A percentile compares a stretch with the other conserved stretches of the same genome.
These are phyloP conservation scores for Aspergillus nanangensis DNA, from an alignment of 495 filamentous ascomycete genomes.

Conservation along the genomic window DNA sequence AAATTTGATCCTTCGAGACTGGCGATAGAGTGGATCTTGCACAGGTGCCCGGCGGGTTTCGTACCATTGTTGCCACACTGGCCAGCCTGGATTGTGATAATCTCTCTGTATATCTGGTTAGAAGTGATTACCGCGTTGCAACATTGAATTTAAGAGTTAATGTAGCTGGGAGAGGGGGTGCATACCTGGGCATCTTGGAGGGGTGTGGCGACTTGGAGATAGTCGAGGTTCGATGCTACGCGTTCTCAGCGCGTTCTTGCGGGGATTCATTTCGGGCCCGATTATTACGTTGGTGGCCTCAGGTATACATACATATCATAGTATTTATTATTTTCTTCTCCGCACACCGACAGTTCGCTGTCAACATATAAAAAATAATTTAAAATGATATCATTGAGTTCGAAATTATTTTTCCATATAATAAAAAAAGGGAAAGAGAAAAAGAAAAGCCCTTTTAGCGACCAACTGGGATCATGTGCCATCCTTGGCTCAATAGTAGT, in stretches of 20 bases:
- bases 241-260: conserved; percentile 33
- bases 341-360: no score
- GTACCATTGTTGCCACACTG: conserved; percentile 98
- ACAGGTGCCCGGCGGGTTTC: conserved; percentile 17
- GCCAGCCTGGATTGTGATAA: conserved; percentile 98
- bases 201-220: conserved; percentile 17
- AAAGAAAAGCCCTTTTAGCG: no score
- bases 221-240: conserved; percentile 26
- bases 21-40: background rate
- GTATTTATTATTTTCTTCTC: no score
- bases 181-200: conserved; percentile 44
- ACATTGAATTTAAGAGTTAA: no score
- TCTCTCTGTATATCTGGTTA: conserved; percentile 81
- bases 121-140: no score
- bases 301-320: conserved; percentile 23
- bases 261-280: conserved; percentile 10
- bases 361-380: no score
- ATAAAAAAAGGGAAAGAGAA: no score
- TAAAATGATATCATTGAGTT: no score
- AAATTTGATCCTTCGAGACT: background rate
- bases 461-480: no score
- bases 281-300: conserved; percentile 18
- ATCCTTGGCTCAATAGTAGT: no score
- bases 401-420: no score
- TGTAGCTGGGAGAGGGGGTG: conserved; percentile 1